phyloP scores from a whole-genome alignment of 345 rosid species.

The Lenwebbia sp. region DNA sequence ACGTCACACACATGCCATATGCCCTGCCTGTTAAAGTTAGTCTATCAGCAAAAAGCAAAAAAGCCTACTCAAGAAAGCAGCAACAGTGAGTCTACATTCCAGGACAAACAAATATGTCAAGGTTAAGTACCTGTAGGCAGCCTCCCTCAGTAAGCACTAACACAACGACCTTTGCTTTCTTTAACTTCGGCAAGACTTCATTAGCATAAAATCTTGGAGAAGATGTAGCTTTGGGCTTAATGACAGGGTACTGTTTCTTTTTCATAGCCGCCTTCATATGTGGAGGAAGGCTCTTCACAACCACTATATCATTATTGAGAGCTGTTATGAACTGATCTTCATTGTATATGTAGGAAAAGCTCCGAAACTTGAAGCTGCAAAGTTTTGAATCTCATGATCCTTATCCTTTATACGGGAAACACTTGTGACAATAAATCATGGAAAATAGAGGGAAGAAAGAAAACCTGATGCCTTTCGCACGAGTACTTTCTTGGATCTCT shows the following conservation, averaged over 20 bases:
- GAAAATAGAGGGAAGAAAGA: not conserved
- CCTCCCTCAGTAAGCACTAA: slow-evolving; percentile 78
- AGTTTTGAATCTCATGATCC: not conserved
- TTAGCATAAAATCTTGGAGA: slow-evolving; percentile 65
- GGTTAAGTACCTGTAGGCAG: slow-evolving; percentile 63
- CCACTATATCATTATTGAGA: slow-evolving; percentile 69
- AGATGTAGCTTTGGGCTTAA: slow-evolving; percentile 69
- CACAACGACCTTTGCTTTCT: slow-evolving; percentile 67
- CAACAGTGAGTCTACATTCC: not conserved
- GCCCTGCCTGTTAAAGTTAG: not conserved
- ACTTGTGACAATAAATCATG: not conserved
- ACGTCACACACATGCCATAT: not conserved
- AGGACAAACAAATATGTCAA: not conserved
- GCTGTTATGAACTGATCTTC: slow-evolving; percentile 89
- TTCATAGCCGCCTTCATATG: slow-evolving; percentile 67
- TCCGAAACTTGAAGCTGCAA: slow-evolving; percentile 75
- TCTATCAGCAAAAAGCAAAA: not conserved
- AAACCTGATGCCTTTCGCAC: slow-evolving; percentile 87
- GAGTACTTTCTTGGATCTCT: slow-evolving; percentile 91
- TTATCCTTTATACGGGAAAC: not conserved
- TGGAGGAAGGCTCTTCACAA: slow-evolving; percentile 69
- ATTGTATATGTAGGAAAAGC: slow-evolving; percentile 90
- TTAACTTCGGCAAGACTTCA: slow-evolving; percentile 68
- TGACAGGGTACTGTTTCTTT: slow-evolving; percentile 58
- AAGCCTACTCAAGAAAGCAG: not conserved